Evolutionary conservation across 129 eudicot species (phyloP).

Genomic region (Flaveria linearis): DNA sequence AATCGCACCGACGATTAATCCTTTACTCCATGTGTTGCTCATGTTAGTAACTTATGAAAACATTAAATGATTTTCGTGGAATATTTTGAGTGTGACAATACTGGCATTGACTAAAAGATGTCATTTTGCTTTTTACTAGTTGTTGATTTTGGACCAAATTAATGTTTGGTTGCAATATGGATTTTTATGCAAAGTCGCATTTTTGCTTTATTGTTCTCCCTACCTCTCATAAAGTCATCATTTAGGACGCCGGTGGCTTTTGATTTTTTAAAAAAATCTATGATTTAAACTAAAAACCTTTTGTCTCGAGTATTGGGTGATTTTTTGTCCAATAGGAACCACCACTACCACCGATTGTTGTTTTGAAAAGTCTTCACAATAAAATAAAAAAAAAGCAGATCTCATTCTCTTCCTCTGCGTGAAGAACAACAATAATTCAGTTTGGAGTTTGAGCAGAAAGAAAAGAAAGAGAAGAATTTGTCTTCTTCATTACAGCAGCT

Average conservation of each 20-base stretch:
- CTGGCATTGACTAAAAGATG: slow-evolving; percentile 2
- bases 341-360: too few relatives aligned
- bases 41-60: slow-evolving; percentile 6
- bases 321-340: too few relatives aligned
- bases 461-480: too few relatives aligned
- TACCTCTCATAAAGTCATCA: background rate
- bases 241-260: background rate
- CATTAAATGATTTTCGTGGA: slow-evolving; percentile 10
- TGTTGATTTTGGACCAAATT: slow-evolving; percentile 28
- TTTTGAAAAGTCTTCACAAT: too few relatives aligned
- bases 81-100: slow-evolving; percentile 30
- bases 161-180: slow-evolving; percentile 30
- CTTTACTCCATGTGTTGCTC: slow-evolving; percentile 8
- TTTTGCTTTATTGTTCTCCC: background rate
- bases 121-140: slow-evolving; percentile 5
- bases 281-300: too few relatives aligned
- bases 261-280: background rate
- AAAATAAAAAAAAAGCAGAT: too few relatives aligned
- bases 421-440: too few relatives aligned
- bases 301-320: too few relatives aligned
- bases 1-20: background rate
- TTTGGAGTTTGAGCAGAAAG: too few relatives aligned
- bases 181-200: slow-evolving; percentile 25
- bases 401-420: too few relatives aligned
- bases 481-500: too few relatives aligned